These are phyloP conservation scores for Leccinellum rugosiceps DNA, from an alignment of 768 basidiomycete species.

Conservation along the genomic window DNA sequence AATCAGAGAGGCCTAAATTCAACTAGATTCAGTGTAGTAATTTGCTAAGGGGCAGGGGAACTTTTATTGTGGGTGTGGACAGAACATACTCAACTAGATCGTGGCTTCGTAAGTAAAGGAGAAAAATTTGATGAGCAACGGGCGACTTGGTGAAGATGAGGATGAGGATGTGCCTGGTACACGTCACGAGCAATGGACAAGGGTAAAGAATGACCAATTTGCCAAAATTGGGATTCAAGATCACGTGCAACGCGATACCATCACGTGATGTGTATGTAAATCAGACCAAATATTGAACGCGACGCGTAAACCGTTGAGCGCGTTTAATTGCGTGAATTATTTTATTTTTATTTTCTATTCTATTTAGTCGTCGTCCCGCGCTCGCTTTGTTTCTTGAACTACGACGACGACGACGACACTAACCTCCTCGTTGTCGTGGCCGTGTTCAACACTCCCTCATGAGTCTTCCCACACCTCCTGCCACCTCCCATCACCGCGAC, in stretches of 20 bases:
- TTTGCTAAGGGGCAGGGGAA: no score
- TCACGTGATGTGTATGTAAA: conserved; percentile 22
- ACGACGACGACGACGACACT: conserved; percentile 19
- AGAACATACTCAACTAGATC: not conserved
- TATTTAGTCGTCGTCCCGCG: conserved; percentile 12
- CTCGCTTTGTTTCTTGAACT: conserved; percentile 5
- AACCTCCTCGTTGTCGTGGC: conserved; percentile 9
- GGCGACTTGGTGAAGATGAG: not conserved
- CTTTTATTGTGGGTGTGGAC: not conserved
- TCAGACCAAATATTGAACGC: conserved; percentile 32
- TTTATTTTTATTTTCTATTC: conserved; percentile 19
- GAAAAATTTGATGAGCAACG: not conserved
- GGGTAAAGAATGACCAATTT: no score
- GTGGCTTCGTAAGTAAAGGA: not conserved
- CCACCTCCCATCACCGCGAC: conserved; percentile 53
- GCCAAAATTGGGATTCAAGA: no score
- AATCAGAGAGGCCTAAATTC: no score
- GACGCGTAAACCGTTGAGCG: conserved; percentile 41
- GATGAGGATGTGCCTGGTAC: not conserved
- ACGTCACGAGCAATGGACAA: not conserved
- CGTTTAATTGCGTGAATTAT: conserved; percentile 34
- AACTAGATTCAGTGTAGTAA: no score
- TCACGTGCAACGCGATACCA: not conserved
- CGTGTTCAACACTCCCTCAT: conserved; percentile 8
- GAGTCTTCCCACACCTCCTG: conserved; percentile 64